phyloP scores from a whole-genome alignment of 768 basidiomycete species.

The Serendipita vermifera region DNA sequence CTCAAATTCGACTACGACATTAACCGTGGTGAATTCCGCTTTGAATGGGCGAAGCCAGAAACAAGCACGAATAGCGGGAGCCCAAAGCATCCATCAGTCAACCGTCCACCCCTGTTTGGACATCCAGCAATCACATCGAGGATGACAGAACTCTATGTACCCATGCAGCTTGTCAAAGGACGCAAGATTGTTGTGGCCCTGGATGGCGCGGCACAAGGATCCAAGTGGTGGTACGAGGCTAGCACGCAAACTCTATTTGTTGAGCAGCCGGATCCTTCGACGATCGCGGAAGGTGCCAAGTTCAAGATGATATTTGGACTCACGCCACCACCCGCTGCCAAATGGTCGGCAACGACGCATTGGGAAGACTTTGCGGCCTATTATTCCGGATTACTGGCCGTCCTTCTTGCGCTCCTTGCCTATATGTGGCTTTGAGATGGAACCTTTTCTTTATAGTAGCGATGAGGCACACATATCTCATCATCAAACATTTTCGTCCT shows the following conservation, averaged over 20 bases:
- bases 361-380: slow-evolving; percentile 43
- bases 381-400: slow-evolving; percentile 6
- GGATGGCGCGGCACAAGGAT: slow-evolving; percentile 38
- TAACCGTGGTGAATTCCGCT: slow-evolving; percentile 53
- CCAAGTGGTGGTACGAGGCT: slow-evolving; percentile 48
- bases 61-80: background rate
- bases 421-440: background rate
- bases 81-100: slow-evolving; percentile 15
- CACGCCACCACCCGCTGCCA: slow-evolving; percentile 36
- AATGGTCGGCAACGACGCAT: slow-evolving; percentile 48
- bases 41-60: slow-evolving; percentile 44
- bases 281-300: slow-evolving; percentile 27
- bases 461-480: too few species aligned
- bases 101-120: slow-evolving; percentile 29
- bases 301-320: slow-evolving; percentile 45
- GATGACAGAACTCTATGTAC: slow-evolving; percentile 77
- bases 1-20: slow-evolving; percentile 61
- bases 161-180: slow-evolving; percentile 41
- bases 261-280: slow-evolving; percentile 22
- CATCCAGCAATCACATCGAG: slow-evolving; percentile 30
- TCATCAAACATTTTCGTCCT: too few species aligned
- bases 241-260: slow-evolving; percentile 63
- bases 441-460: background rate
- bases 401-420: background rate
- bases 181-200: slow-evolving; percentile 40